phyloP scores from a whole-genome alignment of 2,329 filamentous ascomycete genomes.

The Trichoderma harzianum region DNA sequence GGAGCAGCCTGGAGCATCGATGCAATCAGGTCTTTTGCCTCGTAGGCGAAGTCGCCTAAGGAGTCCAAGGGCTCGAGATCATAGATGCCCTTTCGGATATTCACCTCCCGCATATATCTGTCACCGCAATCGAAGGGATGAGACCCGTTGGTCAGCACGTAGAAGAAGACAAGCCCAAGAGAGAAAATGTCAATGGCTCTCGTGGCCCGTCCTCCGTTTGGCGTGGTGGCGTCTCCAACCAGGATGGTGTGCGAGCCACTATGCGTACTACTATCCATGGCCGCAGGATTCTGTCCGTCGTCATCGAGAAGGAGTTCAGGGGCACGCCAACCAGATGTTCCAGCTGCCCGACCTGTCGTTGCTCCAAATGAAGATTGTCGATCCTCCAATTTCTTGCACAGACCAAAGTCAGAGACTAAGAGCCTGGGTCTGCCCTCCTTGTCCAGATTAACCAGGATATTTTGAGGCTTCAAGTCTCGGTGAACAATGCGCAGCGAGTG shows the following conservation, averaged over 20 bases:
- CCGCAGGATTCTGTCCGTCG: slow-evolving; percentile 52
- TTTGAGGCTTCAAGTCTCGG: slow-evolving; percentile 94
- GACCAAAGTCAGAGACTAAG: slow-evolving; percentile 93
- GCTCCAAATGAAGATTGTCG: slow-evolving; percentile 93
- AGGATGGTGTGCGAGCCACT: slow-evolving; percentile 60
- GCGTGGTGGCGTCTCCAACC: slow-evolving; percentile 47
- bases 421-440: slow-evolving; percentile 72
- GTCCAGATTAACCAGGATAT: slow-evolving; percentile 80
- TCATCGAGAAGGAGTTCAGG: slow-evolving; percentile 87
- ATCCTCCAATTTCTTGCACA: slow-evolving; percentile 95
- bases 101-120: slow-evolving; percentile 92
- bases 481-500: slow-evolving; percentile 94
- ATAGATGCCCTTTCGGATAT: slow-evolving; percentile 87
- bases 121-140: slow-evolving; percentile 95
- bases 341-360: slow-evolving; percentile 87
- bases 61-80: slow-evolving; percentile 67
- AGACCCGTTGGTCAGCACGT: slow-evolving; percentile 87
- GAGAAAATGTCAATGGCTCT: slow-evolving; percentile 97
- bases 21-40: slow-evolving; percentile 81
- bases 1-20: slow-evolving; percentile 67
- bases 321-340: slow-evolving; percentile 94
- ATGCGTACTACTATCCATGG: slow-evolving; percentile 54
- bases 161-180: slow-evolving; percentile 96
- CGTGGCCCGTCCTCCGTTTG: slow-evolving; percentile 72
- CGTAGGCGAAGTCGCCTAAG: slow-evolving; percentile 78